Base-by-base conservation (phyloP, 192 early-diverging fungal species). In the Mortierella alpina region DNA sequence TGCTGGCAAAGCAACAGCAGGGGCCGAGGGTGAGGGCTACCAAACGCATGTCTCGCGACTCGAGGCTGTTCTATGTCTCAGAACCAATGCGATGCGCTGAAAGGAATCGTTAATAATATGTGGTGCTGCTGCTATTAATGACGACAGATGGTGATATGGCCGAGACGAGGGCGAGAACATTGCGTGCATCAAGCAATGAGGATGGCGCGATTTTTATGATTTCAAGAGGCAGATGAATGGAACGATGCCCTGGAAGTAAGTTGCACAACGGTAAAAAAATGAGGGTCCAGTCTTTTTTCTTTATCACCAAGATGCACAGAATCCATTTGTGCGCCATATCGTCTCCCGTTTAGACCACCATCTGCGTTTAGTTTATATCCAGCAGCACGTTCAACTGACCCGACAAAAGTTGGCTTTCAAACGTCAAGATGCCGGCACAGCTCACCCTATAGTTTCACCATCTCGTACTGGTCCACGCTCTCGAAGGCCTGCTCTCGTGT, bases 61-160 rank as follows among this genome's bases (percentile, higher is more conserved):
- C 18, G 20, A 20, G 17, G 54, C 56, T 58, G 13, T 58, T 22
- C 23, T 58, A 31, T 1, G 31, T 31, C 31, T 31, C 31, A 31
- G 31, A 31, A 2, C 1, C 31, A 31, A 31, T 31, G 31, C 31
- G 31, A 31, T 31, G 31, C 31, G 31, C 3, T 31, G 31, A 31
- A 31, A 31, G 31, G 31, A 31, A 31, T 22, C 8, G 53, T 54
- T 54, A 53, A n/a, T 41, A 66, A 54, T 10, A 13, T 13, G 15
- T 59, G 53, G 20, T 40, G 6, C 3, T 20, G 5, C 59, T 66
- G 61, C 47, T 46, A 18, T 11, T 14, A 7, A 78, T 78, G 75
- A 78, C 75, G 75, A 62, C 60, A 70, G 75, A 78, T 78, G 75
- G 55, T 78, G 75, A 59, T 8, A 64, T 22, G 66, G 53, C n/a